Base-by-base conservation (phyloP, 805 yeast genomes). In the Pichia cephalocereana region DNA sequence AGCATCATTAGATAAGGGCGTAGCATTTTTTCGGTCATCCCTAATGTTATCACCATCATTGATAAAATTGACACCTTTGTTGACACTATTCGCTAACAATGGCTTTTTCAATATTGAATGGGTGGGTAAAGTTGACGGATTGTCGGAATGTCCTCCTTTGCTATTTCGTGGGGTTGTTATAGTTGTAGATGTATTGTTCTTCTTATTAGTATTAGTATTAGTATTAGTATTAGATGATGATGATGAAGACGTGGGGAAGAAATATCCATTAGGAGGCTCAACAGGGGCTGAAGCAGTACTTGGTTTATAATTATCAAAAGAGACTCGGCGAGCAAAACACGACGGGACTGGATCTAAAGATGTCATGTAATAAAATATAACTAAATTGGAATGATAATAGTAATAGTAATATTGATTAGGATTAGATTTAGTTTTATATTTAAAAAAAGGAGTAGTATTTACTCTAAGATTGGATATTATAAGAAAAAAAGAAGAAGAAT, bases 291-390 rank as follows among this genome's bases (percentile, higher is more conserved):
- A 12, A 34, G 8, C 18, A 14, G 17, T 34, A 15, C 9, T 14
- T 6, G 37, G 46, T 12, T 38, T 23, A 41, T 49, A 54, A 41
- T 54, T 48, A 32, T 54, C 52, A 26, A 54, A 54, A 12, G 56
- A 53, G 18, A 54, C 57, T 4, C 51, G 46, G 23, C 47, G 47
- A 28, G 38, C 38, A 39, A 52, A 52, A 34, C 37, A 34, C 17
- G 37, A 12, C 17, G 37, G 37, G 6, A 34, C 17, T 7, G 37
- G n/a, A 15, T 34, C 37, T 10, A 12, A 3, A 17, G 30, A 23
- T 26, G 18, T n/a, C 3, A 17, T 18, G 17, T 7, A 8, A n/a
- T n/a, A n/a, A n/a, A n/a, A n/a, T n/a, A n/a, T n/a, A n/a, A n/a
- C n/a, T n/a, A n/a, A n/a, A n/a, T n/a, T n/a, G n/a, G n/a, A n/a